A percentile compares a stretch with the other conserved stretches of the same genome.
phyloP scores from a whole-genome alignment of 805 yeast genomes.

The Lachancea quebecensis region DNA sequence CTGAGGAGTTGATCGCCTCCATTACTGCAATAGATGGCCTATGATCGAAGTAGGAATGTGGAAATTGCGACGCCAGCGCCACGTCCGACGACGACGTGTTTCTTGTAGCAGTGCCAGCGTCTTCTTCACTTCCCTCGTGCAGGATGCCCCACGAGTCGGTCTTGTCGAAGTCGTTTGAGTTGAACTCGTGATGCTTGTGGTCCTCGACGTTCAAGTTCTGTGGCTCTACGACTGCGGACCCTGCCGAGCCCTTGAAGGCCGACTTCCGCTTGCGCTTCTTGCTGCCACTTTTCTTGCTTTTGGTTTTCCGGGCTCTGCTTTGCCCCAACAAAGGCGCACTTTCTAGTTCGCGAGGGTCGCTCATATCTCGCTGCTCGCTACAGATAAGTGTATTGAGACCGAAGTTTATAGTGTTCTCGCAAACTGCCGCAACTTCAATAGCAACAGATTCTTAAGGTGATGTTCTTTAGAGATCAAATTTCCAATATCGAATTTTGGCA shows the following conservation, averaged over 20 bases:
- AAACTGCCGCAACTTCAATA: no score
- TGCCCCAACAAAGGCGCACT: conserved; percentile 9
- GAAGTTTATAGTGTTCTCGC: no score
- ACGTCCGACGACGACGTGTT: conserved; percentile 5
- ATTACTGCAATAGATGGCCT: conserved; percentile 11
- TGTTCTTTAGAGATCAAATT: no score
- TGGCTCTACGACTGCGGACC: neutral
- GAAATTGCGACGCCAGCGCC: conserved; percentile 1
- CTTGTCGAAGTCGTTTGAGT: conserved; percentile 25
- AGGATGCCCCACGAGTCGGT: conserved; percentile 30
- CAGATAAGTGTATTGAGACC: neutral
- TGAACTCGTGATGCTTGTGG: neutral
- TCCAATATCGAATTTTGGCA: no score
- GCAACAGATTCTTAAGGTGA: no score
- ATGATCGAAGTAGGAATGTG: conserved; percentile 11
- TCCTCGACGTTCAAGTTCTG: conserved; percentile 1
- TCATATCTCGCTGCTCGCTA: neutral
- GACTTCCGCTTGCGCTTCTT: conserved; percentile 9
- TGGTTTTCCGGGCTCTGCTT: conserved; percentile 1
- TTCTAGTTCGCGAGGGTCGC: conserved; percentile 1
- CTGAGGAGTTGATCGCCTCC: conserved; percentile 8
- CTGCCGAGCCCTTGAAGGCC: conserved; percentile 7
- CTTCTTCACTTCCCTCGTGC: conserved; percentile 20
- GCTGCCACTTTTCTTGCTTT: neutral
- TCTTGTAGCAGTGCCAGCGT: conserved; percentile 1